phyloP scores from a whole-genome alignment of 2,329 filamentous ascomycete species.

The Fusarium camptoceras region DNA sequence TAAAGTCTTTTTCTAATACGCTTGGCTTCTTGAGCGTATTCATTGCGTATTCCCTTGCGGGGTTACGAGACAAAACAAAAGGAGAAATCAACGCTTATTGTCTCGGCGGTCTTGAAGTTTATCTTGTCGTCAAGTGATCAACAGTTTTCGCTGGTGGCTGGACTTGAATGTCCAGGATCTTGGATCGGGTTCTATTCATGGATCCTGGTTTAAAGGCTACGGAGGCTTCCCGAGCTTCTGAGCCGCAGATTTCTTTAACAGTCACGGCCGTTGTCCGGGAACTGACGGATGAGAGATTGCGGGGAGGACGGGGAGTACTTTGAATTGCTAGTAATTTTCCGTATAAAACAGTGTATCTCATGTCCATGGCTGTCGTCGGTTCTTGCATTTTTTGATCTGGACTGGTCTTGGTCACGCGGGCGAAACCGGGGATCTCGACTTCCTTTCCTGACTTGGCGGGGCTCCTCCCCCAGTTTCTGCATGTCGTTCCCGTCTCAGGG shows the following conservation, averaged over 20 bases:
- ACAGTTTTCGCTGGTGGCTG: not conserved
- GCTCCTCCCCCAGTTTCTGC: constrained; percentile 33
- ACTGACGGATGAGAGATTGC: constrained; percentile 26
- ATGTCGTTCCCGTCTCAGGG: constrained; percentile 7
- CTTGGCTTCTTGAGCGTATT: constrained; percentile 19
- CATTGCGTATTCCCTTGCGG: constrained; percentile 10
- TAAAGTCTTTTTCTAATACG: not conserved
- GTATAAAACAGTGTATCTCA: constrained; percentile 6
- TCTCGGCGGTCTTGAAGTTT: constrained; percentile 4
- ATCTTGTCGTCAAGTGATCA: constrained; percentile 24
- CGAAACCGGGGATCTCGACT: constrained; percentile 42
- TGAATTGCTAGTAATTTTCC: constrained; percentile 5
- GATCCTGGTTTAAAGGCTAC: constrained; percentile 5
- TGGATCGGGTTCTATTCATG: constrained; percentile 5
- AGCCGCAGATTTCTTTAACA: constrained; percentile 8
- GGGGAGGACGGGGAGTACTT: constrained; percentile 14
- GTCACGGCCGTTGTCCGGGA: constrained; percentile 31
- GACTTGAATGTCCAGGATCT: constrained; percentile 9
- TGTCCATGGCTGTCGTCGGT: constrained; percentile 5
- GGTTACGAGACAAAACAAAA: constrained; percentile 8
- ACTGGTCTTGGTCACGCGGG: constrained; percentile 35
- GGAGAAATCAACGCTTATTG: not conserved
- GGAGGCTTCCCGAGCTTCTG: constrained; percentile 36
- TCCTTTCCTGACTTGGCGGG: constrained; percentile 36
- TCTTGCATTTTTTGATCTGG: not conserved